A percentile compares a stretch with the other conserved stretches of the same genome.
These are phyloP conservation scores for Picochlorum sp. DNA, from an alignment of 139 green algal species.

Conservation along the genomic window DNA sequence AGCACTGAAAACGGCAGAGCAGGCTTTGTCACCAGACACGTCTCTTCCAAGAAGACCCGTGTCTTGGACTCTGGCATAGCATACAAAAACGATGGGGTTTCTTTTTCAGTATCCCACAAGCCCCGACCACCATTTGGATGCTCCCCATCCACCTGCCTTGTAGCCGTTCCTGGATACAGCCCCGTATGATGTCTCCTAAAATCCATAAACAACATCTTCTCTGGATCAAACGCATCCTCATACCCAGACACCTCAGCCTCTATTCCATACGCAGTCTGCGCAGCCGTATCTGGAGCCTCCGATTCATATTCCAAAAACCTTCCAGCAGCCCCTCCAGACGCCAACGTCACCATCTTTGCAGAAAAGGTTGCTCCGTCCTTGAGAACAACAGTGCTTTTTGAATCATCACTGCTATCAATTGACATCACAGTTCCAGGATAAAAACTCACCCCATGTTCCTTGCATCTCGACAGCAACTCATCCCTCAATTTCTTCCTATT, in stretches of 20 bases:
- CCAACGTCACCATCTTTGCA: slow-evolving; percentile 53
- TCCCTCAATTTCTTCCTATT: slow-evolving; percentile 37
- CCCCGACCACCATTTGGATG: slow-evolving; percentile 25
- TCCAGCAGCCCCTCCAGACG: slow-evolving; percentile 69
- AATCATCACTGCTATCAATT: slow-evolving; percentile 30
- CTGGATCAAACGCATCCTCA: slow-evolving; percentile 40
- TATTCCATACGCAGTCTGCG: slow-evolving; percentile 95
- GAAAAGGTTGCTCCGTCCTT: slow-evolving; percentile 1
- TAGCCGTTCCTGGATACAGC: slow-evolving; percentile 20
- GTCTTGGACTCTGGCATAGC: slow-evolving; percentile 75
- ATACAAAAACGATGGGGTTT: slow-evolving; percentile 94
- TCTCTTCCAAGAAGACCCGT: slow-evolving; percentile 91
- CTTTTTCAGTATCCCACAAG: slow-evolving; percentile 36
- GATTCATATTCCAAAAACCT: slow-evolving; percentile 52
- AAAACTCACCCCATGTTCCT: slow-evolving; percentile 53
- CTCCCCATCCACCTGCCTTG: slow-evolving; percentile 59
- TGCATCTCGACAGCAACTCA: slow-evolving; percentile 42
- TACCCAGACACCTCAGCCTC: slow-evolving; percentile 64
- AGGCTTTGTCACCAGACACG: slow-evolving; percentile 84
- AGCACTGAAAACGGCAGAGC: slow-evolving; percentile 80
- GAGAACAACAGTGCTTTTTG: neutral
- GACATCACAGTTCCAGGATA: slow-evolving; percentile 41
- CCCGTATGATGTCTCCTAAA: slow-evolving; percentile 87
- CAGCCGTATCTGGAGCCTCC: slow-evolving; percentile 57
- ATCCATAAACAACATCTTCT: slow-evolving; percentile 99